Conservation (phyloP, 2,329 filamentous ascomycete genomes). For the Exophiala sp. region DNA sequence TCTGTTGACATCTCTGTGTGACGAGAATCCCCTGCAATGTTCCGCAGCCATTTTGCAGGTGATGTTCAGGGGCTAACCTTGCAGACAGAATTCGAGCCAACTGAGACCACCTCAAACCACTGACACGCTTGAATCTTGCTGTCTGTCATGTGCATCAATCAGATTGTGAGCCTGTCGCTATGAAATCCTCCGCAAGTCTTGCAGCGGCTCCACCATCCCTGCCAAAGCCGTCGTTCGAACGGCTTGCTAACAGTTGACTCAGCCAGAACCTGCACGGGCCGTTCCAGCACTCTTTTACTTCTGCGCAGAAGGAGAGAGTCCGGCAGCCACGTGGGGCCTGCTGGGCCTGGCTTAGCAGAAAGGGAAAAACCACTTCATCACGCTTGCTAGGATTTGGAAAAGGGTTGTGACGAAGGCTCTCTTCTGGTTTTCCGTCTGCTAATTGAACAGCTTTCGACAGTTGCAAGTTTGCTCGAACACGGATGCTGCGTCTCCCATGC, state of each 20-base stretch:
- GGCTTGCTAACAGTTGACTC: not conserved
- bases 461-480: slow-evolving; percentile 15
- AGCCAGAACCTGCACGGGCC: not conserved
- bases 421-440: not conserved
- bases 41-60: slow-evolving; percentile 20
- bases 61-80: slow-evolving; percentile 21
- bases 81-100: slow-evolving; percentile 4
- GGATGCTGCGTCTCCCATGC: slow-evolving; percentile 15
- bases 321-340: not conserved
- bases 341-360: not conserved
- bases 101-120: slow-evolving; percentile 6
- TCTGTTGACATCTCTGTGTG: slow-evolving; percentile 23
- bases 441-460: slow-evolving; percentile 1
- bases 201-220: not conserved
- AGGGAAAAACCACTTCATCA: not conserved
- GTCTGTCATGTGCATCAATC: slow-evolving; percentile 18
- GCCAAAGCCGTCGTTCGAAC: not conserved
- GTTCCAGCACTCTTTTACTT: not conserved
- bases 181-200: slow-evolving; percentile 8
- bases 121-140: slow-evolving; percentile 6
- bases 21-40: slow-evolving; percentile 19
- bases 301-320: not conserved
- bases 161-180: slow-evolving; percentile 8
- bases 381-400: slow-evolving; percentile 3
- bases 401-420: not conserved